Conservation (phyloP, 2,329 filamentous ascomycete genomes). For the Neofusicoccum parvum region DNA sequence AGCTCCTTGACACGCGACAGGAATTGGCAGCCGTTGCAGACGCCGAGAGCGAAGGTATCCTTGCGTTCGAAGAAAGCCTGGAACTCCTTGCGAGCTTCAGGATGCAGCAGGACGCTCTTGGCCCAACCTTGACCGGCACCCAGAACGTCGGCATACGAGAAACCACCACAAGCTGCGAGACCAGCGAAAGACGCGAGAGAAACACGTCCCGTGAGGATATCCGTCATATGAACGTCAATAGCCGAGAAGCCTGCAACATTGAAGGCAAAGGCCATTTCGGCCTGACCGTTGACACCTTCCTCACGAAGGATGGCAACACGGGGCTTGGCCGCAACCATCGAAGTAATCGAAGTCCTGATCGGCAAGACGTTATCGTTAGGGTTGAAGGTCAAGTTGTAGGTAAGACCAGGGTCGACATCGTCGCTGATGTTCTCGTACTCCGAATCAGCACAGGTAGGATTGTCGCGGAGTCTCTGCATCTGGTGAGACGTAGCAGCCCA, state of each 20-base stretch:
- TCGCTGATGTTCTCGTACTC: conserved; percentile 79
- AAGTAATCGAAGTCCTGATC: conserved; percentile 63
- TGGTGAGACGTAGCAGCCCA: conserved; percentile 89
- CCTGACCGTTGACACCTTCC: conserved; percentile 91
- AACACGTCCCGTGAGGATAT: conserved; percentile 76
- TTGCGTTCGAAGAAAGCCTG: conserved; percentile 80
- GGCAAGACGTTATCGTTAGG: conserved; percentile 77
- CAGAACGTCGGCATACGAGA: conserved; percentile 90
- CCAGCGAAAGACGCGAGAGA: conserved; percentile 83
- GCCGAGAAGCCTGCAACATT: conserved; percentile 86
- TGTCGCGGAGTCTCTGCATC: conserved; percentile 90
- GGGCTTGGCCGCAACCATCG: conserved; percentile 64
- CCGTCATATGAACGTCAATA: conserved; percentile 95
- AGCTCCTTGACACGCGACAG: conserved; percentile 78
- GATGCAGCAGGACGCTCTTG: conserved; percentile 86
- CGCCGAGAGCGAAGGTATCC: conserved; percentile 89
- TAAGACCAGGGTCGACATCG: conserved; percentile 76
- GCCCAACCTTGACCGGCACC: conserved; percentile 98
- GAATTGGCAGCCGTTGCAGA: conserved; percentile 98
- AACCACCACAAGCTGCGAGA: conserved; percentile 92
- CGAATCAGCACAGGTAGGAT: conserved; percentile 79
- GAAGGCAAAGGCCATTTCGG: conserved; percentile 99
- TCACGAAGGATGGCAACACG: conserved; percentile 91
- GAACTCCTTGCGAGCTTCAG: conserved; percentile 74
- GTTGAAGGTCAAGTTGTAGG: conserved; percentile 79